Evolutionary conservation across 2,329 filamentous ascomycete species (phyloP).

Genomic region (Zymoseptoria pseudotritici): DNA sequence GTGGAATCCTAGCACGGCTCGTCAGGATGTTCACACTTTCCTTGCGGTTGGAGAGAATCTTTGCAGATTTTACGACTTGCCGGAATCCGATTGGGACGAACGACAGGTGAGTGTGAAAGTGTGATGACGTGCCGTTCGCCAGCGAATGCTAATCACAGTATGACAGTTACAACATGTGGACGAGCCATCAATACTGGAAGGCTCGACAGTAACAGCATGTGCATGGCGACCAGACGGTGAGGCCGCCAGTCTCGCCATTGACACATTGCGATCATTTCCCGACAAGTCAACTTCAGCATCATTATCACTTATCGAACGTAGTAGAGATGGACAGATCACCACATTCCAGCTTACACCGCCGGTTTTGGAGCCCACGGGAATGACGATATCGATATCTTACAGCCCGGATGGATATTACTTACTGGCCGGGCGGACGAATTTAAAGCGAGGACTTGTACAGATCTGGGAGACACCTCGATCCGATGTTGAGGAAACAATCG

Average conservation of each 20-base stretch:
- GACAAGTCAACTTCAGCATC: slow-evolving; percentile 14
- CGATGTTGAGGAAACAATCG: slow-evolving; percentile 3
- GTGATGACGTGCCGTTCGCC: neutral
- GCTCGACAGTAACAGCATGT: slow-evolving; percentile 25
- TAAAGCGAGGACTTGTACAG: slow-evolving; percentile 26
- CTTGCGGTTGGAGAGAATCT: slow-evolving; percentile 29
- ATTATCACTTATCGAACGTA: slow-evolving; percentile 23
- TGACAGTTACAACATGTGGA: slow-evolving; percentile 19
- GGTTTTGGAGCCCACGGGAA: slow-evolving; percentile 21
- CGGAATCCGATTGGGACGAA: slow-evolving; percentile 16
- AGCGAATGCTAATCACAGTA: neutral
- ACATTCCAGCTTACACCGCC: slow-evolving; percentile 15
- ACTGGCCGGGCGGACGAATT: slow-evolving; percentile 24
- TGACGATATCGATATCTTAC: slow-evolving; percentile 26
- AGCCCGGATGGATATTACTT: slow-evolving; percentile 25
- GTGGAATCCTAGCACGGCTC: slow-evolving; percentile 24
- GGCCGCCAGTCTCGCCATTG: slow-evolving; percentile 25
- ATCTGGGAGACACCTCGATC: slow-evolving; percentile 20
- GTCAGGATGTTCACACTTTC: slow-evolving; percentile 19
- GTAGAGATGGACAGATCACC: slow-evolving; percentile 15
- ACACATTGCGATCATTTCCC: slow-evolving; percentile 15
- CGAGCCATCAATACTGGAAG: slow-evolving; percentile 19
- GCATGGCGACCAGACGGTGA: slow-evolving; percentile 31
- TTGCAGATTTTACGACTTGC: slow-evolving; percentile 29
- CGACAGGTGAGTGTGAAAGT: slow-evolving; percentile 9